Conservation (phyloP, 352 stramenopile species). For the Thraustotheca clavata region DNA sequence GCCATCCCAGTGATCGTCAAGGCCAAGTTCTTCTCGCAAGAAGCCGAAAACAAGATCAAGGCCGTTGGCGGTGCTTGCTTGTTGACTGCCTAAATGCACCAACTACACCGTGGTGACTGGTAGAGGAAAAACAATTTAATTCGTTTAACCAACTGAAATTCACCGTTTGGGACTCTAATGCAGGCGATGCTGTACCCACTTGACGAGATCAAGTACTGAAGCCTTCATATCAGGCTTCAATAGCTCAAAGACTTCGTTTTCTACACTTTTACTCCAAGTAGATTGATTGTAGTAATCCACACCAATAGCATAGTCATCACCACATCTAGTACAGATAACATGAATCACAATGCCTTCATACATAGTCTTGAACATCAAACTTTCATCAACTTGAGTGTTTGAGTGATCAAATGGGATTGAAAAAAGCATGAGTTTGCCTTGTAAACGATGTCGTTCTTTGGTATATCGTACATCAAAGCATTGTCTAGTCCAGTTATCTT, state of each 20-base stretch:
- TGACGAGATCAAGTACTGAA: not conserved
- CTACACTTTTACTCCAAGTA: conserved; percentile 26
- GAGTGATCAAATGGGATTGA: not conserved
- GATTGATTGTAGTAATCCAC: conserved; percentile 27
- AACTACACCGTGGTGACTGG: not conserved
- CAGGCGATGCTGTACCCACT: conserved; percentile 9
- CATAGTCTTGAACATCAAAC: conserved; percentile 48
- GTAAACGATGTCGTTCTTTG: conserved; percentile 19
- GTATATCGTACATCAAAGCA: conserved; percentile 45
- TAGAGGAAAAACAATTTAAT: conserved; percentile 21
- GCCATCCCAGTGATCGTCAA: conserved; percentile 98
- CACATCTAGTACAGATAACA: conserved; percentile 28
- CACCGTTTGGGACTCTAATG: conserved; percentile 21
- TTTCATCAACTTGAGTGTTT: conserved; percentile 23
- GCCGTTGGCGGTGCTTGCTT: conserved; percentile 97
- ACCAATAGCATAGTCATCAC: not conserved
- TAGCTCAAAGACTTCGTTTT: conserved; percentile 16
- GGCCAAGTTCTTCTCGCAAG: conserved; percentile 99
- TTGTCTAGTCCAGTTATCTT: conserved; percentile 6
- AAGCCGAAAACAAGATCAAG: conserved; percentile 99
- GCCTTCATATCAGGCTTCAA: not conserved
- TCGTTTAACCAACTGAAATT: conserved; percentile 24
- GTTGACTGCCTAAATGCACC: conserved; percentile 91
- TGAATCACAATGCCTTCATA: conserved; percentile 26
- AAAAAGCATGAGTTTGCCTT: conserved; percentile 24